These are phyloP conservation scores for Hygrophorus pudorinus DNA, from an alignment of 768 basidiomycete genomes.

Conservation along the genomic window DNA sequence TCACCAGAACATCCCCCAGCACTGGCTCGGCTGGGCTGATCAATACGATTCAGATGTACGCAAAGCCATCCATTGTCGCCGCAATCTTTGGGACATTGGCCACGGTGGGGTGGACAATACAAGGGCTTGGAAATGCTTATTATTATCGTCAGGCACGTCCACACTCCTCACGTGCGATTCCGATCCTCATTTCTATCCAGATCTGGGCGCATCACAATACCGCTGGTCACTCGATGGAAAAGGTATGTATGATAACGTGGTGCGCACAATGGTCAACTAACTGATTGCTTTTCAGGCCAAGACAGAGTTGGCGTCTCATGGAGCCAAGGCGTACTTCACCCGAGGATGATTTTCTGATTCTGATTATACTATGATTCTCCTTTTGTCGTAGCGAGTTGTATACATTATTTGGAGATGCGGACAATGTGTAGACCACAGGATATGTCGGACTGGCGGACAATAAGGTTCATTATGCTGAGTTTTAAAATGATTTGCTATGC, in stretches of 20 bases:
- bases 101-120: slow-evolving; percentile 79
- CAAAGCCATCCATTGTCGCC: slow-evolving; percentile 60
- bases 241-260: slow-evolving; percentile 35
- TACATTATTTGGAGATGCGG: too few species aligned
- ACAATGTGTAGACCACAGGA: too few species aligned
- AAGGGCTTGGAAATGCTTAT: slow-evolving; percentile 72
- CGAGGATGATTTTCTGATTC: slow-evolving; percentile 43
- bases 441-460: too few species aligned
- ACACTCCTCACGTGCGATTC: slow-evolving; percentile 1
- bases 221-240: slow-evolving; percentile 82
- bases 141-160: slow-evolving; percentile 68
- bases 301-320: slow-evolving; percentile 71
- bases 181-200: slow-evolving; percentile 24
- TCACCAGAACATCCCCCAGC: slow-evolving; percentile 27
- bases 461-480: slow-evolving; percentile 22
- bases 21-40: slow-evolving; percentile 95
- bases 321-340: slow-evolving; percentile 83
- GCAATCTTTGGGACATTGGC: slow-evolving; percentile 75
- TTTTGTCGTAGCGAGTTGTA: too few species aligned
- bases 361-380: slow-evolving; percentile 4
- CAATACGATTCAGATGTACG: slow-evolving; percentile 80
- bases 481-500: slow-evolving; percentile 30
- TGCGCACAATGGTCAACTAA: slow-evolving; percentile 2
- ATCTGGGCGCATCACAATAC: slow-evolving; percentile 72
- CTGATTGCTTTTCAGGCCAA: slow-evolving; percentile 49